Evolutionary conservation across 768 basidiomycete species (phyloP).

Genomic region (Russula griseocarnosa): DNA sequence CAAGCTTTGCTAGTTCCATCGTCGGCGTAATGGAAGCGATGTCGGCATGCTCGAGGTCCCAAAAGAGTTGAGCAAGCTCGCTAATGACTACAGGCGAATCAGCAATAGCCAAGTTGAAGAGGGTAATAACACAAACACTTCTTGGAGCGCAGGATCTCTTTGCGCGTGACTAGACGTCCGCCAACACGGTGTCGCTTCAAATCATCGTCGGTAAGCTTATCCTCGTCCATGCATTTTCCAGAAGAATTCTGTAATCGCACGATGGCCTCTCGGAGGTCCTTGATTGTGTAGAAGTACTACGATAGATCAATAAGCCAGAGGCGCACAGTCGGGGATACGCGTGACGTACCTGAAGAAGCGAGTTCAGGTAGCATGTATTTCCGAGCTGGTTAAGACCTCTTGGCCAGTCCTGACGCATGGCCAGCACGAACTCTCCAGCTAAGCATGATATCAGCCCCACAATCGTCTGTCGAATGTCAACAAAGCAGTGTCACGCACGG

Average conservation of each 20-base stretch:
- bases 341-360: slow-evolving; percentile 57
- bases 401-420: slow-evolving; percentile 63
- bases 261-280: slow-evolving; percentile 77
- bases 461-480: background rate
- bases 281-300: slow-evolving; percentile 96
- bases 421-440: slow-evolving; percentile 63
- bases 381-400: slow-evolving; percentile 85
- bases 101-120: slow-evolving; percentile 21
- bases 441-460: slow-evolving; percentile 2
- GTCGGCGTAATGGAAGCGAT: slow-evolving; percentile 73
- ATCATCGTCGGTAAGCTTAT: slow-evolving; percentile 76
- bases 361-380: slow-evolving; percentile 86
- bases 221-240: slow-evolving; percentile 54
- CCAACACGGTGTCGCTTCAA: slow-evolving; percentile 82
- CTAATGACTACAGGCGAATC: slow-evolving; percentile 55
- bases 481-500: slow-evolving; percentile 49
- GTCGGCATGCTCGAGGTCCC: slow-evolving; percentile 64
- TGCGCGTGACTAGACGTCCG: slow-evolving; percentile 72
- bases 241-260: slow-evolving; percentile 53
- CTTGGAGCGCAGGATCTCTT: slow-evolving; percentile 79
- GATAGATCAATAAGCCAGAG: slow-evolving; percentile 1
- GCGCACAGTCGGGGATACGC: background rate
- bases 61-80: slow-evolving; percentile 76
- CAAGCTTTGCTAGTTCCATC: slow-evolving; percentile 84
- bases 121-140: slow-evolving; percentile 52